Conservation (phyloP, 768 basidiomycete genomes). For the Lactifluus volemus region DNA sequence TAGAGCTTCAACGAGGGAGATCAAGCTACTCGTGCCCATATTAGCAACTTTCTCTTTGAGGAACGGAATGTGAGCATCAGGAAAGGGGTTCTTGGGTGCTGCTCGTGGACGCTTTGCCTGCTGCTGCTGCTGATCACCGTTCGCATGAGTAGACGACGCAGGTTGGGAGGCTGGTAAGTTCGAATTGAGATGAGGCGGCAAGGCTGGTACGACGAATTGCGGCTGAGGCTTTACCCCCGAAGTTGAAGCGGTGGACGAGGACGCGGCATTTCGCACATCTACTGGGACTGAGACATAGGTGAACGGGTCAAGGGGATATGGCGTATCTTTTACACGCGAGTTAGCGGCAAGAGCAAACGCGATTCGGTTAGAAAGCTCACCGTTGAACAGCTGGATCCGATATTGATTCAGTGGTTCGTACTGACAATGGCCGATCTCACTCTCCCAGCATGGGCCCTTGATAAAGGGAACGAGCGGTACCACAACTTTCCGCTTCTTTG, state of each 20-base stretch:
- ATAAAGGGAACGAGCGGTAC: slow-evolving; percentile 71
- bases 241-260: slow-evolving; percentile 20
- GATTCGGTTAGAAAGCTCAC: slow-evolving; percentile 33
- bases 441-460: slow-evolving; percentile 81
- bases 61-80: slow-evolving; percentile 50
- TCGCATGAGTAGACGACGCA: slow-evolving; percentile 11
- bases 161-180: slow-evolving; percentile 11
- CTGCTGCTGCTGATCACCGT: neutral
- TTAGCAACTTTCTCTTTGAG: slow-evolving; percentile 56
- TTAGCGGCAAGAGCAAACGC: neutral
- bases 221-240: slow-evolving; percentile 21
- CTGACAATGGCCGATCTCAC: slow-evolving; percentile 51
- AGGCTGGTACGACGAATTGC: slow-evolving; percentile 37
- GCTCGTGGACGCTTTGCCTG: slow-evolving; percentile 20
- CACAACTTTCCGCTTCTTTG: slow-evolving; percentile 69
- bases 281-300: slow-evolving; percentile 48
- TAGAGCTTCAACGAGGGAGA: slow-evolving; percentile 62
- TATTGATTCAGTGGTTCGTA: slow-evolving; percentile 67
- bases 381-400: slow-evolving; percentile 77
- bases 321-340: slow-evolving; percentile 43
- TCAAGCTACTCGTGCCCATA: slow-evolving; percentile 53
- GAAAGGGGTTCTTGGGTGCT: slow-evolving; percentile 52
- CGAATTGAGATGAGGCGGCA: slow-evolving; percentile 22
- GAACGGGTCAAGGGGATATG: slow-evolving; percentile 71
- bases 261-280: slow-evolving; percentile 31